phyloP scores from a whole-genome alignment of 768 basidiomycete genomes.

The Neoboletus magnificus region DNA sequence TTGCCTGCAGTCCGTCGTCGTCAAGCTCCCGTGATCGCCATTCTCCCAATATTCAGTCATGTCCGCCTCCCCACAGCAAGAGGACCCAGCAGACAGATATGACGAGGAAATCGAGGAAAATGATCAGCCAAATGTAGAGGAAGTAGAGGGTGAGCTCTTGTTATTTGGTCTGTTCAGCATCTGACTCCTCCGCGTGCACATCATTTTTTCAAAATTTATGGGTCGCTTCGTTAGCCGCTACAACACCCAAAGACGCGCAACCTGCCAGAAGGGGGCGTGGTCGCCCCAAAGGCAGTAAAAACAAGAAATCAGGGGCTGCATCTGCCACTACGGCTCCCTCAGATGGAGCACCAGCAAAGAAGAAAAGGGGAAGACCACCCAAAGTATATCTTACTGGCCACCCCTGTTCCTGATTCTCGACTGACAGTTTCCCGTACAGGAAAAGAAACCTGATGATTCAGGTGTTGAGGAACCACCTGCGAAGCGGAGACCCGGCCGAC shows the following conservation, averaged over 20 bases:
- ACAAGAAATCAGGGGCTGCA: conserved; percentile 48
- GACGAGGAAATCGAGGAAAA: conserved; percentile 58
- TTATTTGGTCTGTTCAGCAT: conserved; percentile 11
- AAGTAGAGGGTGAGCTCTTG: conserved; percentile 29
- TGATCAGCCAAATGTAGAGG: conserved; percentile 39
- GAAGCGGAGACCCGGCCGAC: conserved; percentile 73
- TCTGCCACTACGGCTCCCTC: conserved; percentile 27
- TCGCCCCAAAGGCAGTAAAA: conserved; percentile 87
- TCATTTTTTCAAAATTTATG: conserved; percentile 20
- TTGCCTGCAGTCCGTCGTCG: conserved; percentile 16
- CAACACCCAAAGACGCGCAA: conserved; percentile 36
- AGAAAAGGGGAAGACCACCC: conserved; percentile 49
- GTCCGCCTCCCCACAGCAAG: conserved; percentile 61
- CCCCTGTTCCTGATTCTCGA: conserved; percentile 23
- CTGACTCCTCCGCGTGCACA: conserved; percentile 10
- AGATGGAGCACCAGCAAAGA: conserved; percentile 35
- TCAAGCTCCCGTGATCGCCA: conserved; percentile 25
- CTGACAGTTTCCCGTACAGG: conserved; percentile 17
- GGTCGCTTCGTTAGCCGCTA: conserved; percentile 34
- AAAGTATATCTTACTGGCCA: conserved; percentile 36
- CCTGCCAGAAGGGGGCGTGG: conserved; percentile 76
- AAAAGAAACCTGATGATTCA: conserved; percentile 42
- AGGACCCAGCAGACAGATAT: conserved; percentile 52
- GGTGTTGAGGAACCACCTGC: conserved; percentile 50
- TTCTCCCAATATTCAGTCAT: conserved; percentile 36